Evolutionary conservation across 305 asterid genomes (phyloP), one percentile per base, ranked within the genome.

Genomic region (Fraxinus dipetala): DNA sequence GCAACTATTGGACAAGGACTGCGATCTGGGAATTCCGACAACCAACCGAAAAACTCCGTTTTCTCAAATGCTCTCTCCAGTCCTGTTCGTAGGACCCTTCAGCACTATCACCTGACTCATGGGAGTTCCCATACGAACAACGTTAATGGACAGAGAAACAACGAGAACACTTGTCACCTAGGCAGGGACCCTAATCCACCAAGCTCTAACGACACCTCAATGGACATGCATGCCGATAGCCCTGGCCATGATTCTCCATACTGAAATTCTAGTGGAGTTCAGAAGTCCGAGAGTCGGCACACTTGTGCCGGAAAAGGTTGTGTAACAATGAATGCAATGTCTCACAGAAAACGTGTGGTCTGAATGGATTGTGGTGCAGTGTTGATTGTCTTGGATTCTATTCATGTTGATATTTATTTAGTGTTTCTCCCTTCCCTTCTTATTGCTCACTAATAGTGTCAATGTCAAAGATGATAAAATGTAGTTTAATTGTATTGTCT

Each of bases 21-120:
- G 40, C 91, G 89, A 4, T 80, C 87, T 1, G 86, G 84, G 43
- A 85, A 76, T 75, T 13, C 36, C 0, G 74, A 67, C 36, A 67
- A 67, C 36, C 74, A 67, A 67, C 1, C 74, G 1, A 67, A 67
- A 11, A 67, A 67, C 74, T 82, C 91, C 0, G 92, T 90, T 54
- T 91, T 90, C 92, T 93, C 97, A 1, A 91, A 86, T 61, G 94
- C 96, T 13, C 92, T 91, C 74, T 91, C 96, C 22, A 93, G 97
- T 72, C 95, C 97, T 0, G 88, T 93, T 30, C 92, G 92, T 1
- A 84, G 90, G 18, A 90, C 91, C 82, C 91, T 91, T 79, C 97
- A 93, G 79, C 86, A 87, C 82, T 93, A 91, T 87, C 95, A 93
- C 85, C 79, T 87, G 51, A 83, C 97, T 1, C 92, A 88, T 72